Base-by-base conservation (phyloP, 768 basidiomycete species). In the Trametes punicea region DNA sequence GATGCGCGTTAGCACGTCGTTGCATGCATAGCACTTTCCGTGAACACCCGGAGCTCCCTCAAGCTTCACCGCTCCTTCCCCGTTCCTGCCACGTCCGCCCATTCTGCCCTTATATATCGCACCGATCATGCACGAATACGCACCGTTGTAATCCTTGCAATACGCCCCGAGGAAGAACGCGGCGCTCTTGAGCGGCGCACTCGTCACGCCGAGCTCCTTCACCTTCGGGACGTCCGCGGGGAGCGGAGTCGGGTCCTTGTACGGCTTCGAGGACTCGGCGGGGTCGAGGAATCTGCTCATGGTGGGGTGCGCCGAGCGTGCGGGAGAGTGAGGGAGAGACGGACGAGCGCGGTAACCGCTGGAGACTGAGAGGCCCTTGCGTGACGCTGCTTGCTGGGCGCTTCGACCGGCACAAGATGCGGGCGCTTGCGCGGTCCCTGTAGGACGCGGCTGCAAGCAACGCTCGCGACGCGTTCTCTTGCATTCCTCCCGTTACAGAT, bases 101-200 rank as follows among this genome's bases (percentile, higher is more conserved):
- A 11, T 23, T 21, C n/a, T 20, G n/a, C 10, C 33, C 34, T 3
- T 20, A n/a, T 42, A 39, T 27, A n/a, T 31, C 4, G 20, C 23
- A 29, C 26, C 45, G 8, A 30, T 29, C 9, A 39, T 20, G 15
- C 5, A 48, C 27, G 21, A 40, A n/a, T 47, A 65, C 88, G 49
- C 58, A 98, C 96, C 96, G 75, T 96, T 98, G 75, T 85, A 96
- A 55, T 93, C 90, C 73, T 93, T 93, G 82, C 96, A 99, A 70
- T 92, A 82, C 33, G 90, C 87, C 26, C 93, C 97, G 70, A 99
- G 85, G 76, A 98, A 98, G 82, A 98, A 98, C 7, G 93, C 88
- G 1, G 96, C 93, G 64, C 89, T 91, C 77, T 98, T 98, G 67
- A 98, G 77, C 2, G 96, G 97, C 56, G 87, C 97, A 62, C 92